A percentile compares a stretch with the other conserved stretches of the same genome.
These are phyloP conservation scores for Leishmania amazonensis DNA, from an alignment of 208 protist genomes.

Conservation along the genomic window DNA sequence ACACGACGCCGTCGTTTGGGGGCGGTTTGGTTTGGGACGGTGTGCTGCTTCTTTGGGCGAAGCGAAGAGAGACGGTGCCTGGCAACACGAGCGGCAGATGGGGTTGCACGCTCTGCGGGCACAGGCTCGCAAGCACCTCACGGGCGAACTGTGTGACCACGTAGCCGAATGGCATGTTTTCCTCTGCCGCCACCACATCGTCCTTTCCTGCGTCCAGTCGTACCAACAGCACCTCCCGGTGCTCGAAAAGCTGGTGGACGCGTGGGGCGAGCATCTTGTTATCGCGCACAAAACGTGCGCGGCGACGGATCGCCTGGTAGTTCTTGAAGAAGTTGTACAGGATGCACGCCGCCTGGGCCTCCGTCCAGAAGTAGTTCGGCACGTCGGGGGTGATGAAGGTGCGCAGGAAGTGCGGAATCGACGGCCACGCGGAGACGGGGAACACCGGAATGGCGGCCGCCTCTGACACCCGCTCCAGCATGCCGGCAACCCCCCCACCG, in stretches of 20 bases:
- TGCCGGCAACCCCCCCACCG: slow-evolving; percentile 30
- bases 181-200: slow-evolving; percentile 44
- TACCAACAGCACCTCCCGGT: slow-evolving; percentile 30
- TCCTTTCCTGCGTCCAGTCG: slow-evolving; percentile 54
- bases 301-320: slow-evolving; percentile 35
- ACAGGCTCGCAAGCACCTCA: slow-evolving; percentile 39
- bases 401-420: slow-evolving; percentile 78
- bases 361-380: slow-evolving; percentile 68
- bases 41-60: not conserved
- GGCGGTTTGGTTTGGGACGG: not conserved
- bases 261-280: slow-evolving; percentile 70
- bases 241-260: slow-evolving; percentile 60
- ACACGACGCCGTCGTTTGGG: not conserved
- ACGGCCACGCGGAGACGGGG: slow-evolving; percentile 41
- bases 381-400: slow-evolving; percentile 48
- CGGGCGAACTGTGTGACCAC: slow-evolving; percentile 50
- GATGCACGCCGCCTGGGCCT: slow-evolving; percentile 39
- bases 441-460: slow-evolving; percentile 57
- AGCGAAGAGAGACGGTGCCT: slow-evolving; percentile 19
- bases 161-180: slow-evolving; percentile 71
- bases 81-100: slow-evolving; percentile 36
- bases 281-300: slow-evolving; percentile 52
- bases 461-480: slow-evolving; percentile 38
- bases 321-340: slow-evolving; percentile 54
- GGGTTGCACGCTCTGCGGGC: slow-evolving; percentile 10